Evolutionary conservation across 1,284 basidiomycete genomes (phyloP).

Genomic region (Heterobasidion annosum): DNA sequence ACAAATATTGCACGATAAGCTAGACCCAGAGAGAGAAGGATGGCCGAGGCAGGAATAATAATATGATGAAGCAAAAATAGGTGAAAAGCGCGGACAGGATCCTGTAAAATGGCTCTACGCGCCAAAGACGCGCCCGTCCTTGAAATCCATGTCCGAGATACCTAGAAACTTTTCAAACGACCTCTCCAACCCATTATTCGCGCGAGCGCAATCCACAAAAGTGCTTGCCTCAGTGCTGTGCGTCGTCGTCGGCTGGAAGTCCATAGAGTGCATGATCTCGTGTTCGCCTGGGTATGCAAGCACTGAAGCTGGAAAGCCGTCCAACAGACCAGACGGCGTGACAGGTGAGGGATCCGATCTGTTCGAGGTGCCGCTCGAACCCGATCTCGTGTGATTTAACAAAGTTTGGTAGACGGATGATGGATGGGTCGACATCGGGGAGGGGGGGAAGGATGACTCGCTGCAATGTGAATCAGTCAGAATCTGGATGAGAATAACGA

Average conservation of each 20-base stretch:
- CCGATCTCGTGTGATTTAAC: background rate
- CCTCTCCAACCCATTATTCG: too few relatives aligned
- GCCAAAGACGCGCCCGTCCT: too few relatives aligned
- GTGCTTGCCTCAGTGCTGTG: too few relatives aligned
- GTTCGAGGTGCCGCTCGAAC: background rate
- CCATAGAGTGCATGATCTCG: background rate
- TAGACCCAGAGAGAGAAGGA: too few relatives aligned
- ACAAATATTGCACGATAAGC: too few relatives aligned
- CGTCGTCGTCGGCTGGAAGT: background rate
- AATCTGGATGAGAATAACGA: background rate
- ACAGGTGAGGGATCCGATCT: slow-evolving; percentile 7
- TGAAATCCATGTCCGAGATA: too few relatives aligned
- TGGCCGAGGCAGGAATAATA: too few relatives aligned
- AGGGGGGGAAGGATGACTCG: background rate
- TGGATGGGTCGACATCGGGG: background rate
- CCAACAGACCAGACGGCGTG: slow-evolving; percentile 5
- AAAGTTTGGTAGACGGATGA: background rate
- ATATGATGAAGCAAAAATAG: too few relatives aligned
- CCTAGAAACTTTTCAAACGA: too few relatives aligned
- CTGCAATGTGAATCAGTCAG: background rate
- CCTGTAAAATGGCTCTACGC: too few relatives aligned
- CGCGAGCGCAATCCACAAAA: too few relatives aligned
- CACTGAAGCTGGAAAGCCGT: background rate
- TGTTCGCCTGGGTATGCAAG: background rate
- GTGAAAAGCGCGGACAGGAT: too few relatives aligned